Evolutionary conservation across 2,329 filamentous ascomycete species (phyloP).

Genomic region (Didymosphaeria variabile): DNA sequence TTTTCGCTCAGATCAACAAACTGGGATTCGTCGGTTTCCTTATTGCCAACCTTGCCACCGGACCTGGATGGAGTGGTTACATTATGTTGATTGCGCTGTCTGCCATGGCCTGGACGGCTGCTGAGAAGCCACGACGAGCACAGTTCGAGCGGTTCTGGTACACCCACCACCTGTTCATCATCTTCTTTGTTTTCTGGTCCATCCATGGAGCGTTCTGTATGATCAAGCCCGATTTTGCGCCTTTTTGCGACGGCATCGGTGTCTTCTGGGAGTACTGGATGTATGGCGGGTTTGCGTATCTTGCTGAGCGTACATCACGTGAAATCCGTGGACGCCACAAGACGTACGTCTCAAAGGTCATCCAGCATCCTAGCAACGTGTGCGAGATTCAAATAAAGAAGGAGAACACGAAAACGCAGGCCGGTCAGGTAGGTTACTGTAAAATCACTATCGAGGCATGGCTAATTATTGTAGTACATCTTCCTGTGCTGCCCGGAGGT

Average conservation of each 20-base stretch:
- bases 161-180: slow-evolving; percentile 84
- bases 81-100: slow-evolving; percentile 82
- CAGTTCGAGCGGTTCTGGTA: slow-evolving; percentile 94
- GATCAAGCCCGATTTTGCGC: slow-evolving; percentile 84
- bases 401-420: slow-evolving; percentile 80
- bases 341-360: slow-evolving; percentile 87
- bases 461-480: slow-evolving; percentile 68
- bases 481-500: slow-evolving; percentile 88
- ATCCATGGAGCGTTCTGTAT: slow-evolving; percentile 89
- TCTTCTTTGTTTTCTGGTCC: slow-evolving; percentile 93
- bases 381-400: slow-evolving; percentile 94
- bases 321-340: slow-evolving; percentile 83
- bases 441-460: not conserved
- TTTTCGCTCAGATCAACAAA: slow-evolving; percentile 75
- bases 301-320: slow-evolving; percentile 79
- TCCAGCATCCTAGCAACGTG: slow-evolving; percentile 88
- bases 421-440: slow-evolving; percentile 66
- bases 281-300: slow-evolving; percentile 81
- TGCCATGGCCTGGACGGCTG: slow-evolving; percentile 79
- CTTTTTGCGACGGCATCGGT: slow-evolving; percentile 78
- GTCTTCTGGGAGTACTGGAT: slow-evolving; percentile 94
- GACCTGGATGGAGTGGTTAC: slow-evolving; percentile 86
- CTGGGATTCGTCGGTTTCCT: slow-evolving; percentile 82
- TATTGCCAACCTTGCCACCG: slow-evolving; percentile 78
- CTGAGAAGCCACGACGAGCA: slow-evolving; percentile 78